Base-by-base conservation (phyloP, 108 stramenopile genomes). In the Schizochytrium sp. region DNA sequence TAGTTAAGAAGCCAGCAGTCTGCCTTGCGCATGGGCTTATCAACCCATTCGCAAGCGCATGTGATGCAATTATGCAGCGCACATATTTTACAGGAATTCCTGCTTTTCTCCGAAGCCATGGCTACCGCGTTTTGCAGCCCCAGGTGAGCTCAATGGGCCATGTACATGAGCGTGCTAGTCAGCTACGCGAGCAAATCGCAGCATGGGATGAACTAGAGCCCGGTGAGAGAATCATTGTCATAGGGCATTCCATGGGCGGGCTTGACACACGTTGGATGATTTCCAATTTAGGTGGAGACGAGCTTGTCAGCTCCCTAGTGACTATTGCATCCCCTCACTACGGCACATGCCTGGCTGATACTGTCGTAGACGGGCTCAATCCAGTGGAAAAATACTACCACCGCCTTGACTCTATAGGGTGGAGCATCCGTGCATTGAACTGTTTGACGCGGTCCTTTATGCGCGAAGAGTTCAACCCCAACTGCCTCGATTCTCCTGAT, bases 101-200 rank as follows among this genome's bases (percentile, higher is more conserved):
- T 28, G 53, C n/a, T 47, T 83, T 83, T 28, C 76, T 83, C 17
- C 76, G 76, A 13, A 40, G 76, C 5, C 49, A 38, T n/a, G 76
- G 76, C 1, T 83, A 55, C 3, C 76, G 76, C 45, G 76, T 83
- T 10, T 53, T 83, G 28, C 50, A 83, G 76, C 76, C 76, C 28
- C 47, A 83, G 40, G 76, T 83, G 76, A 55, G 50, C 47, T 55
- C 38, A 47, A 83, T 83, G 76, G 76, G 76, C 53, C 76, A 83
- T 28, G 76, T 83, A 53, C 76, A 55, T n/a, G 76, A 83, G 50
- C 47, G 76, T 38, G 76, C 76, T 8, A 53, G 28, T 17, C 76
- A 83, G 76, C 76, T 83, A 5, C 47, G 2, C 0, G 76, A 83
- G 76, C 47, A 55, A 10, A 83, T 83, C 47, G 45, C 47, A 28